phyloP scores from a whole-genome alignment of 129 eudicot species.

The Centrapalus pauciflorus region DNA sequence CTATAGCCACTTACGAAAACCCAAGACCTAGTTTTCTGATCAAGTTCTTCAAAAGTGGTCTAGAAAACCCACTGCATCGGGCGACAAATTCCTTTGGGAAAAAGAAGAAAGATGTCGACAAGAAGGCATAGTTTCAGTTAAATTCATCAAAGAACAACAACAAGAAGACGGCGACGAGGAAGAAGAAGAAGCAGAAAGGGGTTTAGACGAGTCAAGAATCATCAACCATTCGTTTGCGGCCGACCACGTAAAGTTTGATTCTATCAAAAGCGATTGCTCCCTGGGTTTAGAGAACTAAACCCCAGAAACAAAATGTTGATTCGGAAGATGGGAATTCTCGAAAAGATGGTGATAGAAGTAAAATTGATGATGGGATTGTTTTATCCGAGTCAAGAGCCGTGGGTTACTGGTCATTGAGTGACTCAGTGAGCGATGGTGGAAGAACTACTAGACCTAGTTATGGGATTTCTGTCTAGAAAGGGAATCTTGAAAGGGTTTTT shows the following conservation, averaged over 20 bases:
- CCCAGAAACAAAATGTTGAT: slow-evolving; percentile 26
- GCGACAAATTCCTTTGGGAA: slow-evolving; percentile 73
- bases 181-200: slow-evolving; percentile 13
- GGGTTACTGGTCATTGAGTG: slow-evolving; percentile 8
- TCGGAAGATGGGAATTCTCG: slow-evolving; percentile 15
- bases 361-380: slow-evolving; percentile 18
- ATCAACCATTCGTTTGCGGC: slow-evolving; percentile 17
- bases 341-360: not conserved
- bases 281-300: slow-evolving; percentile 56
- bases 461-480: slow-evolving; percentile 18
- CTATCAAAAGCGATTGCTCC: slow-evolving; percentile 40
- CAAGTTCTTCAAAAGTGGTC: slow-evolving; percentile 89
- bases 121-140: not conserved
- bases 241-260: slow-evolving; percentile 27
- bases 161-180: not conserved
- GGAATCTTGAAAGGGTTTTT: slow-evolving; percentile 6
- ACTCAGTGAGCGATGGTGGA: slow-evolving; percentile 18
- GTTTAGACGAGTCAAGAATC: slow-evolving; percentile 25
- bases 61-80: slow-evolving; percentile 36
- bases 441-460: slow-evolving; percentile 1
- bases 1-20: no score
- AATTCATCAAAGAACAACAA: not conserved
- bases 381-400: slow-evolving; percentile 12
- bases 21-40: slow-evolving; percentile 76
- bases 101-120: slow-evolving; percentile 13